Evolutionary conservation across 352 stramenopile genomes (phyloP), one percentile per base, ranked within the genome.

Genomic region (Peronospora tabacina): DNA sequence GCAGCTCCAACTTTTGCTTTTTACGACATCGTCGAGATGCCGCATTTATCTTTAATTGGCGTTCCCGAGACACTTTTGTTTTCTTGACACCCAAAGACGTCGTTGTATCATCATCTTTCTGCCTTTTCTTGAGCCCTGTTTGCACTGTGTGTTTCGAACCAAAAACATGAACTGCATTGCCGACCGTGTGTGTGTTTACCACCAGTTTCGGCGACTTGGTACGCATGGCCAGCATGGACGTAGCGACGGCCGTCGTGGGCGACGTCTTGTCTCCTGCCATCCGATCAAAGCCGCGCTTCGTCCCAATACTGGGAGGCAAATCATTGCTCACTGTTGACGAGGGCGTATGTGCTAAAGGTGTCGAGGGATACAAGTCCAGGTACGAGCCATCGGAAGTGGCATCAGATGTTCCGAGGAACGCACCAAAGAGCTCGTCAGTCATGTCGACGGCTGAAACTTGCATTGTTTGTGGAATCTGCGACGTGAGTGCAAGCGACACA

Each of bases 31-130:
- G 71, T 1, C 82, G 65, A 0, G 76, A 89, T 48, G 82, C 82
- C 1, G 82, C 82, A 49, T 92, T 92, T 69, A 92, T 92, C 65
- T 90, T 92, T 30, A 92, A 75, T 52, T 92, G 82, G 0, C 82
- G 72, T 66, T 92, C 82, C 20, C 82, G 70, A 7, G 78, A 90
- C 7, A 92, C 82, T 62, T 92, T 92, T 36, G 72, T 83, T 61
- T 90, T 92, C 61, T 89, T 72, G 22, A 55, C 49, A 52, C 20
- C 44, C 29, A 40, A 50, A 10, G 43, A 45, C 17, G 52, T 63
- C 15, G 37, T 67, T 10, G 43, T 47, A 3, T 45, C 43, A n/a
- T 10, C 20, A 1, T 72, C 52, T 5, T 62, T 43, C 36, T 52
- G 40, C 37, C 70, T 59, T 15, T 70, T 53, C 44, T 76, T 72